Percentiles rank a stretch among this genome's conserved stretches.
Conservation (phyloP, 495 filamentous ascomycete species). For the Trichoderma asperelloides region DNA sequence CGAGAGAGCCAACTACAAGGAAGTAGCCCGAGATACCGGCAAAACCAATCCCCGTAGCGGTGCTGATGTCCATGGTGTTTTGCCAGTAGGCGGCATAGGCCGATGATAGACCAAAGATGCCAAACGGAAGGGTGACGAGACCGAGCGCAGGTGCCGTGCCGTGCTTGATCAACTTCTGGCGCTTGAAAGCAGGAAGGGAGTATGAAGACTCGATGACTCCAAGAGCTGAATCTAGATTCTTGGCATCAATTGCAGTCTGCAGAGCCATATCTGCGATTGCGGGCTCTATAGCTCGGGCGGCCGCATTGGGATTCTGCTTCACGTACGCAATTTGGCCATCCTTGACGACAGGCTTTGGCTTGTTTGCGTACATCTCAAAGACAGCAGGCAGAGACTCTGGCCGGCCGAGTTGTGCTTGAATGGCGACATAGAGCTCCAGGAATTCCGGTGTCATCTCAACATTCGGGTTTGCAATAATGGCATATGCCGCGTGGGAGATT, state of each 20-base stretch:
- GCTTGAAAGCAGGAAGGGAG: constrained; percentile 59
- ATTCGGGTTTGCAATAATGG: constrained; percentile 60
- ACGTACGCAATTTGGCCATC: constrained; percentile 50
- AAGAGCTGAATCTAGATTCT: constrained; percentile 65
- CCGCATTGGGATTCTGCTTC: constrained; percentile 54
- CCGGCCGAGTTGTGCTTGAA: constrained; percentile 60
- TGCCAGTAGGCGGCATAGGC: constrained; percentile 31
- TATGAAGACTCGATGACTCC: constrained; percentile 75
- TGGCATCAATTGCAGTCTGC: constrained; percentile 62
- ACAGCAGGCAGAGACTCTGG: constrained; percentile 68
- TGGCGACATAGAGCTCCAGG: constrained; percentile 59
- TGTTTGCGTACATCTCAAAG: constrained; percentile 75
- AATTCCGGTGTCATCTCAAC: constrained; percentile 72
- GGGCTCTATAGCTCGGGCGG: constrained; percentile 61
- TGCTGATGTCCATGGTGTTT: constrained; percentile 57
- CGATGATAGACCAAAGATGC: constrained; percentile 6
- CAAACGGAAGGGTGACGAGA: constrained; percentile 8
- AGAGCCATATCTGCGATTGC: constrained; percentile 61
- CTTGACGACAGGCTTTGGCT: constrained; percentile 59
- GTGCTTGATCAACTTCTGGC: constrained; percentile 48
- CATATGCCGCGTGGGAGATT: constrained; percentile 48
- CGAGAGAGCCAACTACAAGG: constrained; percentile 65
- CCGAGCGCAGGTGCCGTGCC: constrained; percentile 29
- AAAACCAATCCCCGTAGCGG: constrained; percentile 70
- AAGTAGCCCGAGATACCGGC: constrained; percentile 74